Evolutionary conservation across 306 rosid species (phyloP), one percentile per base, ranked within the genome.

Genomic region (Cucumis melo): DNA sequence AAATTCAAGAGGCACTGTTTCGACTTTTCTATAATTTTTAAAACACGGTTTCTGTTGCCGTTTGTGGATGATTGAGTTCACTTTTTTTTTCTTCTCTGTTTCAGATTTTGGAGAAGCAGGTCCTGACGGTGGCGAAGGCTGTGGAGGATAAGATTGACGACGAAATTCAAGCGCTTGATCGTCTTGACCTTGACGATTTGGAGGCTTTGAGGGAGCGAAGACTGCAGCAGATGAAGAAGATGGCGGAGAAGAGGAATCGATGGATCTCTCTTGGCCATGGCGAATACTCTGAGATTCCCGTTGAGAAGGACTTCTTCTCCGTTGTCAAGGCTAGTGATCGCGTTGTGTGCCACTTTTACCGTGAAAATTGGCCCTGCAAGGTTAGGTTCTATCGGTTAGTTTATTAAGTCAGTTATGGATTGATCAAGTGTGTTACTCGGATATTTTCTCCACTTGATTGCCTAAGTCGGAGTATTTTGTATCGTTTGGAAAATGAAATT

Each of bases 301-400:
- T 82, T 29, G 97, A 94, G 88, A 94, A 94, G 84, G 99, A 94
- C 71, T 94, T 94, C 88, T 94, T 94, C 86, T 58, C 96, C 80
- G 77, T 86, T 46, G 99, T 94, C 70, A 94, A 92, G 85, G 96
- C 96, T 80, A 92, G 99, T 73, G 99, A 92, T n/a, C 99, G 97
- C 76, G 99, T 94, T 16, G 96, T 94, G 79, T 94, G 99, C 83
- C 97, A 94, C 75, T 94, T 94, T 86, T 94, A 84, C 81, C 97
- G 99, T 76, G 96, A 94, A 0, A 94, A 94, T 65, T 94, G 99
- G 99, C 99, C 99, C 78, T 94, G 97, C 80, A 94, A 94, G 97
- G 13, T 19, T 36, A 90, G 97, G 13, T 19, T 42, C 56, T 71
- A 5, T 29, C 17, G 14, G 24, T 17, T 50, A 38, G 13, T 20